Percentiles rank a stretch among this genome's conserved stretches.
Evolutionary conservation across 306 rosid genomes (phyloP).

Genomic region (Trifolium repens): DNA sequence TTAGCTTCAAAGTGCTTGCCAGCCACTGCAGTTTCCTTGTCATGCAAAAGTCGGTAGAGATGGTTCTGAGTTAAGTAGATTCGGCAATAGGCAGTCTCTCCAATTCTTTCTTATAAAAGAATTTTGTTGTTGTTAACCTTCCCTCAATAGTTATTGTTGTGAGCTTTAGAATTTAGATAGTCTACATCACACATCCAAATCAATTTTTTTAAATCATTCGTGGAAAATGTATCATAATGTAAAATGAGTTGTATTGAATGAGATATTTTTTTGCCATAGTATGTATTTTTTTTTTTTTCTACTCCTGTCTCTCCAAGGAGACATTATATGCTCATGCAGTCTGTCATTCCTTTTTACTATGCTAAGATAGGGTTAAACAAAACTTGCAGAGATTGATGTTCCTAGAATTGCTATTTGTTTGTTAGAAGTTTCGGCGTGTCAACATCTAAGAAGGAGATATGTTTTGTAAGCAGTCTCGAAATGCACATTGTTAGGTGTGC

Average conservation of each 20-base stretch:
- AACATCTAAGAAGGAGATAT: background rate
- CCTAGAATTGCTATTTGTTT: background rate
- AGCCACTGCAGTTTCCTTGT: slow-evolving; percentile 29
- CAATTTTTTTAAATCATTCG: background rate
- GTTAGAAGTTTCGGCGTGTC: background rate
- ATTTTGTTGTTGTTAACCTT: slow-evolving; percentile 13
- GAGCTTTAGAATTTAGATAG: slow-evolving; percentile 20
- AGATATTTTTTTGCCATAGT: background rate
- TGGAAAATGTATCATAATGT: slow-evolving; percentile 33
- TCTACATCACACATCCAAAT: slow-evolving; percentile 4
- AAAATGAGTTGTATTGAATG: slow-evolving; percentile 9
- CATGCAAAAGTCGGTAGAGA: background rate
- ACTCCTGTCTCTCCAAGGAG: background rate
- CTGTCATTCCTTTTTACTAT: background rate
- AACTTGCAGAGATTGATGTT: background rate
- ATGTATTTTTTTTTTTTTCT: slow-evolving; percentile 7
- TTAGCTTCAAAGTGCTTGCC: slow-evolving; percentile 19
- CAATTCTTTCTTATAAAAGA: slow-evolving; percentile 36
- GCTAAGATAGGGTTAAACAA: background rate
- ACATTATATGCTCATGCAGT: background rate
- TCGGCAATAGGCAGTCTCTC: slow-evolving; percentile 4
- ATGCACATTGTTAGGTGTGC: too few species aligned
- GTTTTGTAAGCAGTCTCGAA: background rate
- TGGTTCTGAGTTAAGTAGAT: slow-evolving; percentile 31
- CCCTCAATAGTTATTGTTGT: slow-evolving; percentile 10